Percentiles rank a stretch among this genome's conserved stretches.
Conservation (phyloP, 306 rosid genomes). For the Rosa rugosa region DNA sequence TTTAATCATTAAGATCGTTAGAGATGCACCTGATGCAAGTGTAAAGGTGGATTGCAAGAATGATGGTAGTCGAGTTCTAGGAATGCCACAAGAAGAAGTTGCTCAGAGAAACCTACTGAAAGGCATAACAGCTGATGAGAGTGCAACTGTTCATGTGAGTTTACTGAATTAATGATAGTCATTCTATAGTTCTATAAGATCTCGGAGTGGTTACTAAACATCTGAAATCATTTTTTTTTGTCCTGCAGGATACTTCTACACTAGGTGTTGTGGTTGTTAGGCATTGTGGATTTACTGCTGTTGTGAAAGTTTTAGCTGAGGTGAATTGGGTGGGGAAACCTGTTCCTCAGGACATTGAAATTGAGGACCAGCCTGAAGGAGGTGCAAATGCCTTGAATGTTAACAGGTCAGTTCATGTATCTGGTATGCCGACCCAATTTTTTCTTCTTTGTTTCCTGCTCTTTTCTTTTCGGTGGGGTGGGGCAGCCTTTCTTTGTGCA, state of each 20-base stretch:
- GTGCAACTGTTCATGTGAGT: conserved; percentile 97
- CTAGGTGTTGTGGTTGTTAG: conserved; percentile 79
- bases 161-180: conserved; percentile 3
- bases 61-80: conserved; percentile 82
- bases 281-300: conserved; percentile 95
- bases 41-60: conserved; percentile 76
- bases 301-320: conserved; percentile 72
- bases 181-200: conserved; percentile 13
- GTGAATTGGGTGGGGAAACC: conserved; percentile 53
- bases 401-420: conserved; percentile 61
- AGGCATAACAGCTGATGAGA: conserved; percentile 98
- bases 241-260: conserved; percentile 80
- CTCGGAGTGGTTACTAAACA: conserved; percentile 12
- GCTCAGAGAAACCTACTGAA: conserved; percentile 87
- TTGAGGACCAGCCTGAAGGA: conserved; percentile 96
- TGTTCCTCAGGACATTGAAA: conserved; percentile 66
- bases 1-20: conserved; percentile 65
- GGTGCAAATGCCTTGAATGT: conserved; percentile 93
- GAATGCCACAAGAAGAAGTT: conserved; percentile 62
- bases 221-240: conserved; percentile 28
- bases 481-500: conserved; percentile 5
- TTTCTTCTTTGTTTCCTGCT: background rate
- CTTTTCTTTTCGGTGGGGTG: background rate
- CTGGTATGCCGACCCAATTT: background rate
- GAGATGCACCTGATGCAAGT: conserved; percentile 82